A percentile compares a stretch with the other conserved stretches of the same genome.
These are phyloP conservation scores for Sporothrix schenckii DNA, from an alignment of 2,329 filamentous ascomycete genomes.

Conservation along the genomic window DNA sequence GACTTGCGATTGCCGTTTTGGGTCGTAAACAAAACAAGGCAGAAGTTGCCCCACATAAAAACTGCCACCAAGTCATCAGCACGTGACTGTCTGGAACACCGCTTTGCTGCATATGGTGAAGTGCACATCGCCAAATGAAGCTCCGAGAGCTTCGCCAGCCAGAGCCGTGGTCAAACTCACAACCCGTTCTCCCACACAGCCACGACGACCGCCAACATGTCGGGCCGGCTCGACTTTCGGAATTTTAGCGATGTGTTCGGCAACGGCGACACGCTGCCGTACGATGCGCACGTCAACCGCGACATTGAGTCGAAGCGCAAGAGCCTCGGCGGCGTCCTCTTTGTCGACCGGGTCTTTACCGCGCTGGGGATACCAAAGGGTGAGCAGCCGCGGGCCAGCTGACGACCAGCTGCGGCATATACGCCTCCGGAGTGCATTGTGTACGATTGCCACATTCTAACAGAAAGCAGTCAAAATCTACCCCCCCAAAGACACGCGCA, in stretches of 20 bases:
- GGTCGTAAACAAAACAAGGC: constrained; percentile 38
- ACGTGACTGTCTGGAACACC: not conserved
- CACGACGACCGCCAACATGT: constrained; percentile 30
- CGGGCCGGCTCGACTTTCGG: constrained; percentile 59
- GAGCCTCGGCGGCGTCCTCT: constrained; percentile 69
- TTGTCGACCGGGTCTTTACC: constrained; percentile 76
- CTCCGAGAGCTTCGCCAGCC: not conserved
- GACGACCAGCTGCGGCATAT: too few relatives aligned
- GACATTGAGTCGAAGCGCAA: constrained; percentile 69
- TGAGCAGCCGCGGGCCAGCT: constrained; percentile 41
- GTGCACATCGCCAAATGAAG: not conserved
- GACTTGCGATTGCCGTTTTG: constrained; percentile 36
- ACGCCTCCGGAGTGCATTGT: too few relatives aligned
- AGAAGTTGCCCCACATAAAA: constrained; percentile 17
- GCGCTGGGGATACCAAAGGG: constrained; percentile 71
- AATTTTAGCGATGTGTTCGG: constrained; percentile 71
- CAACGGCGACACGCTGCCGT: constrained; percentile 61
- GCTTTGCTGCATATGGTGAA: constrained; percentile 19
- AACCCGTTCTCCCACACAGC: too few relatives aligned
- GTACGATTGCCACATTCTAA: not conserved
- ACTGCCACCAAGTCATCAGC: not conserved
- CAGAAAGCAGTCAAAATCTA: constrained; percentile 58
- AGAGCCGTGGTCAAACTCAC: not conserved
- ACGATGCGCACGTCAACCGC: constrained; percentile 62
- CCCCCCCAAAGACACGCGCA: constrained; percentile 70